Evolutionary conservation across 73 alveolate species (phyloP), one percentile per base, ranked within the genome.

Genomic region (Paraurostyla sp.): DNA sequence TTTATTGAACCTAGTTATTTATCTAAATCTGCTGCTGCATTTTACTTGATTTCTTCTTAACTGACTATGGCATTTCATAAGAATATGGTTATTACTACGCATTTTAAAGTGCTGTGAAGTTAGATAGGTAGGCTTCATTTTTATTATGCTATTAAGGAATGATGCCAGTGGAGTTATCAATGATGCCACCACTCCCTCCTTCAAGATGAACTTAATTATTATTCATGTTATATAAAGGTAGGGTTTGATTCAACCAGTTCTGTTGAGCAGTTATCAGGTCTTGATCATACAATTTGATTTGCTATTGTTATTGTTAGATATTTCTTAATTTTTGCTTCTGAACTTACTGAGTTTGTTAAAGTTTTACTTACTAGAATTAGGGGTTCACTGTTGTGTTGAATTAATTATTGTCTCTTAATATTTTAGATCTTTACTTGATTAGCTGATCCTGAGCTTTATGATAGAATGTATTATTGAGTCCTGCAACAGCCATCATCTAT

Each of bases 191-290:
- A 22, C 82, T 65, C 13, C 82, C 82, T 15, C 54, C 82, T 38
- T 65, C 82, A 0, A 38, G 9, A 65, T 65, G 7, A 2, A 6
- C 46, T 36, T 65, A 36, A 65, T n/a, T 38, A 54, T 54, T 6
- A 6, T 7, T 65, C 36, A 38, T 7, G 25, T 65, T 65, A 11
- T 65, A 38, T 0, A 65, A 4, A 38, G 82, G 82, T 11, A 65
- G 13, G 13, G 82, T 65, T 38, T 65, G 25, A 40, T 65, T 65
- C 58, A 38, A 65, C 82, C 82, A 65, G 38, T 65, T 65, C 30
- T 32, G 35, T 65, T 22, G 82, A 65, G 41, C 13, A 20, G 23
- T 65, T 65, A 36, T 58, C 35, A 33, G 41, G 35, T 65, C 41
- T 65, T 40, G 22, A 59, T 59, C 82, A 9, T 32, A 58, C 60